Evolutionary conservation across 2,329 filamentous ascomycete species (phyloP), one percentile per base, ranked within the genome.

Genomic region (Microsporum audouinii): DNA sequence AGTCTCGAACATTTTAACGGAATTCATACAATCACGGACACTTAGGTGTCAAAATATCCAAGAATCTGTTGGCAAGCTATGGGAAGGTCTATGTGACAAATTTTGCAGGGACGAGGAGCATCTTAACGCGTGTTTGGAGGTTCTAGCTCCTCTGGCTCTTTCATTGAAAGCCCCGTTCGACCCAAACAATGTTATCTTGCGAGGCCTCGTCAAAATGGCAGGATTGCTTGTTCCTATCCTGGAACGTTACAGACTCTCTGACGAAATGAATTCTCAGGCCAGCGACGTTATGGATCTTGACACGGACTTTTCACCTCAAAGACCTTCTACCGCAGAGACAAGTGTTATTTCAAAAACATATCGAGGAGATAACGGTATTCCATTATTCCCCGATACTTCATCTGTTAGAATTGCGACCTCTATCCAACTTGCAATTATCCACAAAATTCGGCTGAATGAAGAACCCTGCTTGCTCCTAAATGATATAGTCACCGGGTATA

Each of bases 241-340:
- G 33, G 72, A 75, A 59, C 62, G 60, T n/a, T 57, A 66, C 17
- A 66, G 71, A 27, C 63, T 66, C 41, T 59, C 34, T 4, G 27
- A 57, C n/a, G 51, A 55, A 55, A 17, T 31, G 5, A 43, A 29
- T 31, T 41, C 36, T 14, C 57, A 59, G 27, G 41, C 57, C 7
- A 49, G 43, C 2, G 73, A 78, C 61, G 61, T 65, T 2, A 78
- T 79, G 76, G 77, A 79, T 53, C 62, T 78, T 39, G 76, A 79
- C 58, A 72, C 72, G 62, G 68, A 70, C 23, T 69, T 76, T 38
- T 66, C 69, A 39, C 63, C 65, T 14, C 65, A 68, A 34, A 62
- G 63, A 17, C 69, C 70, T 56, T 66, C 66, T 12, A 27, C 63
- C 34, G 65, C 63, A 14, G 63, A 65, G 23, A 62, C 68, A 6